Evolutionary conservation across 179 eudicot species (phyloP), one percentile per base, ranked within the genome.

Genomic region (Drosera spatulata): DNA sequence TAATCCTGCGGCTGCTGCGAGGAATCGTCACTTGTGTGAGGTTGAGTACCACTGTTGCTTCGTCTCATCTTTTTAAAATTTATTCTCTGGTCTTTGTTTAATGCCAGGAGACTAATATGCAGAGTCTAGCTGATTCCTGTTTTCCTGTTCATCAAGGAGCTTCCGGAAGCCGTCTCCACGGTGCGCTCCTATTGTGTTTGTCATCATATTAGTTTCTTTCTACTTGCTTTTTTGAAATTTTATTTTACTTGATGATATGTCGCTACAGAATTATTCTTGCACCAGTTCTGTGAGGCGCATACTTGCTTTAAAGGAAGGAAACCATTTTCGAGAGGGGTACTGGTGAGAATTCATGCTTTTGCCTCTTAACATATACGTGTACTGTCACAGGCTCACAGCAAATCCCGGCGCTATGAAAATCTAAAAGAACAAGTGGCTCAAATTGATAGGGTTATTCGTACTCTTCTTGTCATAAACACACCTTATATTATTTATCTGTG

Each of bases 281-380:
- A 80, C 53, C 98, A 88, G 63, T 86, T 91, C 61, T 88, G 98
- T 68, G 89, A 91, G 66, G 91, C 90, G 44, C 98, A 88, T 74
- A 68, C 87, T 10, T 91, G 96, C 80, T 71, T 79, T 33, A 77
- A 75, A 60, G 78, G 71, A 56, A 67, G 39, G 58, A 79, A 80
- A 62, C 96, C 95, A 14, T 89, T 91, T 68, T 59, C 88, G 33
- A 79, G 74, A 68, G 98, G 98, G 54, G 85, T 84, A 73, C 75
- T 69, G 95, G 98, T 91, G 77, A 80, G 67, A 2, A 53, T 63
- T 65, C 53, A 46, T 62, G 57, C 41, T 3, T 49, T 49, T 49
- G 4, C n/a, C n/a, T 49, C 12, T 10, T 10, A 10, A n/a, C n/a
- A n/a, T n/a, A n/a, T n/a, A n/a, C n/a, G n/a, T n/a, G n/a, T n/a